Evolutionary conservation across 31 red algal species (phyloP), one percentile per base, ranked within the genome.

Genomic region (Asparagopsis taxiformis): DNA sequence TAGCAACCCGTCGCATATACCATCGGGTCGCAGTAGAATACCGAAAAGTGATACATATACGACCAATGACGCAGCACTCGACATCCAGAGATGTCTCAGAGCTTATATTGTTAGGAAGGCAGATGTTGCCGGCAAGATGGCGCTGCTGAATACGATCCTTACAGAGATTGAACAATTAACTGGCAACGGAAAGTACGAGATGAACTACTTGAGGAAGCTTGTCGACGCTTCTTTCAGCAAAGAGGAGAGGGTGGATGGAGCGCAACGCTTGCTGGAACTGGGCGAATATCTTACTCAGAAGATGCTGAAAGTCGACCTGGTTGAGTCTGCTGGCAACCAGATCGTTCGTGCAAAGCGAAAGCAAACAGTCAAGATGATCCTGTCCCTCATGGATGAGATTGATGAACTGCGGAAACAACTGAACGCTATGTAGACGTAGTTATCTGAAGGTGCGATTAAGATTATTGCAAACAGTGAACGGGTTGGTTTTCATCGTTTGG

Each of bases 201-300:
- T 73, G 36, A 64, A 53, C 19, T 23, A 72, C 21, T 46, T 84
- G 58, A 55, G 68, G 2, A 23, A 31, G 23, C 33, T 84, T 11
- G 8, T 20, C 9, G 46, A 20, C 6, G 26, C 23, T 15, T 29
- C n/a, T 4, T 16, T 35, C 30, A 53, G 58, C 4, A 43, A 37
- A 22, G 54, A 49, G 30, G 54, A 63, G 43, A 11, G 48, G 23
- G 0, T 36, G 30, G 74, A 77, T 24, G 84, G 57, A 28, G 51
- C 36, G 13, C 77, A 69, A 37, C 59, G 61, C 22, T 54, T 91
- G 16, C 44, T 82, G 26, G 87, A 82, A 22, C 49, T 91, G 15
- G 77, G 61, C 22, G 87, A 91, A 55, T 91, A 70, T 61, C 65
- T 91, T 21, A 83, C 87, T 2, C 87, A 91, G 72, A 56, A 76